Conservation (phyloP, 768 basidiomycete species). For the Tricholoma furcatifolium region DNA sequence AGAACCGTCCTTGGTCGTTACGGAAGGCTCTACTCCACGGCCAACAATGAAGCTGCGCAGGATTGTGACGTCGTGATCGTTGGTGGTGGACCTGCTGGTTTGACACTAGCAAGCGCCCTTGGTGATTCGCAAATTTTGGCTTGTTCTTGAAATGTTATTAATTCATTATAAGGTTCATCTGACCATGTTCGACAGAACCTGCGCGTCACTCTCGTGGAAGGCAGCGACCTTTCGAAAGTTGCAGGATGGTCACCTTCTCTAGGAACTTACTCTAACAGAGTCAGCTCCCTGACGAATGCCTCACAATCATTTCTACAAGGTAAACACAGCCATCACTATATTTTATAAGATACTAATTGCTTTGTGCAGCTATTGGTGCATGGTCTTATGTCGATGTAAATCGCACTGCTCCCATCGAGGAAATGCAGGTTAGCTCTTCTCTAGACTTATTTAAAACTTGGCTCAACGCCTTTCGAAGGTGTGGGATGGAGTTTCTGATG, state of each 20-base stretch:
- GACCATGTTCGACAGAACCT: constrained; percentile 48
- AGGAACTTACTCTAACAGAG: constrained; percentile 73
- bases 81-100: constrained; percentile 90
- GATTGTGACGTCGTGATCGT: constrained; percentile 90
- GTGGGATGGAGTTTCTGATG: constrained; percentile 89
- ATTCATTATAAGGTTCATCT: constrained; percentile 46
- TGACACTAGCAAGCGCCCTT: constrained; percentile 85
- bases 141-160: constrained; percentile 2
- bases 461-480: constrained; percentile 43
- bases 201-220: constrained; percentile 77
- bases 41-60: constrained; percentile 22
- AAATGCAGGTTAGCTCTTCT: constrained; percentile 70
- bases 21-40: constrained; percentile 9
- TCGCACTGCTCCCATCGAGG: constrained; percentile 72
- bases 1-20: background rate
- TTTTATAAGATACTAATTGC: constrained; percentile 6
- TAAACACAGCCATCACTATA: constrained; percentile 25
- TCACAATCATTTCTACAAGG: constrained; percentile 69
- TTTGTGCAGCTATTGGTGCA: constrained; percentile 66
- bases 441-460: background rate
- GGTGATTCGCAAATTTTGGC: constrained; percentile 43
- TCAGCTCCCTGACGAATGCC: constrained; percentile 80
- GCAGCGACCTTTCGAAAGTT: constrained; percentile 68
- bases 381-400: constrained; percentile 73
- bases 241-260: constrained; percentile 60